phyloP scores from a whole-genome alignment of 2,329 filamentous ascomycete species.

The Mycocentrospora acerina region DNA sequence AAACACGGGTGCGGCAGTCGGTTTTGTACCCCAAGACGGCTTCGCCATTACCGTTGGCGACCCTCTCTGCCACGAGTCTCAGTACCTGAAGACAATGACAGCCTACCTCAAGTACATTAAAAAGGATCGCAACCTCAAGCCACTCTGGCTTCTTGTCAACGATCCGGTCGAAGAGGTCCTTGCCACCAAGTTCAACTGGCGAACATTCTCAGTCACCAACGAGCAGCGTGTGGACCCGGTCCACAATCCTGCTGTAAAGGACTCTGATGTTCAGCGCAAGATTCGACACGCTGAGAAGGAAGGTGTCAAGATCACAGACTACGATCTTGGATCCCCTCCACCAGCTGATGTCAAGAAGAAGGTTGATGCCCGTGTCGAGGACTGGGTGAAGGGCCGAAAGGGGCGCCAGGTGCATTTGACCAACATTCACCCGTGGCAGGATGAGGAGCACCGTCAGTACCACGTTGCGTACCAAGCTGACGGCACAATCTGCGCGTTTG shows the following conservation, averaged over 20 bases:
- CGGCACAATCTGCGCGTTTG: conserved; percentile 71
- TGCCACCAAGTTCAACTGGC: conserved; percentile 79
- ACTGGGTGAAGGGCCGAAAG: conserved; percentile 79
- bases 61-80: conserved; percentile 77
- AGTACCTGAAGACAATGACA: conserved; percentile 72
- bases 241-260: conserved; percentile 66
- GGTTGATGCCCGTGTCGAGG: conserved; percentile 70
- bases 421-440: conserved; percentile 85
- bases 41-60: conserved; percentile 85
- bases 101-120: conserved; percentile 76
- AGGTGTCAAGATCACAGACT: conserved; percentile 76
- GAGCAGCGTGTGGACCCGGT: conserved; percentile 82
- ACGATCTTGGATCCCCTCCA: conserved; percentile 64
- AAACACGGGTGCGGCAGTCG: conserved; percentile 77
- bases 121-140: conserved; percentile 70
- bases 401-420: conserved; percentile 88
- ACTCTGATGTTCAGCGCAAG: conserved; percentile 70
- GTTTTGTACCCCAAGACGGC: conserved; percentile 75
- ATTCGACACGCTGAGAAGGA: conserved; percentile 78
- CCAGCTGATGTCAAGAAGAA: conserved; percentile 68
- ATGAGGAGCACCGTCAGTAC: conserved; percentile 80
- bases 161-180: conserved; percentile 76
- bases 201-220: conserved; percentile 82
- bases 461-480: conserved; percentile 75
- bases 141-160: conserved; percentile 88